Evolutionary conservation across 208 protist genomes (phyloP).

Genomic region (Wallacemonas sp.): DNA sequence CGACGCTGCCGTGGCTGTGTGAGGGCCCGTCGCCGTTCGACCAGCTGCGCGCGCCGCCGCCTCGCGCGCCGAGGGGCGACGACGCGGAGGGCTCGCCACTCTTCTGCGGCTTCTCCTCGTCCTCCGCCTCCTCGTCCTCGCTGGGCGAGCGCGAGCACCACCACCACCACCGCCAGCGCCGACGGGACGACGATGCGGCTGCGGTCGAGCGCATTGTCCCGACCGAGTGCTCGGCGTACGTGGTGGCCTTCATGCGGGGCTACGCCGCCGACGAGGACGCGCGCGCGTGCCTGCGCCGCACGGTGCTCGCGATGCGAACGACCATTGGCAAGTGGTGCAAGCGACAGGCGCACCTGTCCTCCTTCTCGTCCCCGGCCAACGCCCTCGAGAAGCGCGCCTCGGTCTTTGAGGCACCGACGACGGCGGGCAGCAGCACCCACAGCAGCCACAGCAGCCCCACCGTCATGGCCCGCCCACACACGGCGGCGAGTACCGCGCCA

Average conservation of each 20-base stretch:
- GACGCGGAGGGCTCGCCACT: no score
- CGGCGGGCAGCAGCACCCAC: no score
- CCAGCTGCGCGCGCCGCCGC: no score
- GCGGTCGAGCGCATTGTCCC: background rate
- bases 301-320: slow-evolving; percentile 25
- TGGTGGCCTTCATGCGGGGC: slow-evolving; percentile 59
- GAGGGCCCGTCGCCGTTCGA: no score
- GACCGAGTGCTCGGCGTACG: slow-evolving; percentile 22
- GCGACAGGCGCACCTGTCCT: background rate
- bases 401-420: background rate
- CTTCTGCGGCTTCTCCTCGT: no score
- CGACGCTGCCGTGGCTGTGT: slow-evolving; percentile 5
- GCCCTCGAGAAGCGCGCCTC: background rate
- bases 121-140: no score
- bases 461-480: no score
- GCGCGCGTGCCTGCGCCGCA: slow-evolving; percentile 33
- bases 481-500: no score
- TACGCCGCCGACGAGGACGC: slow-evolving; percentile 33
- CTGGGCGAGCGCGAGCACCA: no score
- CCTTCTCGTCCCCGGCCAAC: no score
- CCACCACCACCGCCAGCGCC: background rate
- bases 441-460: no score
- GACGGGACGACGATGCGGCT: background rate
- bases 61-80: no score
- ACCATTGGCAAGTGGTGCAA: slow-evolving; percentile 21